Evolutionary conservation across 768 basidiomycete genomes (phyloP).

Genomic region (Gyrodon lividus): DNA sequence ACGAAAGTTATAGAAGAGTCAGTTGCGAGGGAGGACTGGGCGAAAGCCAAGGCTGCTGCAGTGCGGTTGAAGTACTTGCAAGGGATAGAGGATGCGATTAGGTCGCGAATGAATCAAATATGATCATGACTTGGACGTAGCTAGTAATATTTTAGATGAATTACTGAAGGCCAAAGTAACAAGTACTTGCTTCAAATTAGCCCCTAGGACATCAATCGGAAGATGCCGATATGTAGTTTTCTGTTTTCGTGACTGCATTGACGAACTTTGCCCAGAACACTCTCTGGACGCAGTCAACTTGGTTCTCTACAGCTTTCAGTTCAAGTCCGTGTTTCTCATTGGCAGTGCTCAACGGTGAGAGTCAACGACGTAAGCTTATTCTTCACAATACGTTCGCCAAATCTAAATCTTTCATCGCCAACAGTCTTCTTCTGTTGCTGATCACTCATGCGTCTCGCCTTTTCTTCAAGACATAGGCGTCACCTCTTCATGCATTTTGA

Average conservation of each 20-base stretch:
- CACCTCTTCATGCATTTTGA: slow-evolving; percentile 63
- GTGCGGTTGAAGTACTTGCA: slow-evolving; percentile 75
- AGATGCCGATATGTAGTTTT: slow-evolving; percentile 18
- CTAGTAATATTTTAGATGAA: background rate
- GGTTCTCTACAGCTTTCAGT: background rate
- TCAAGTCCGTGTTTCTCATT: background rate
- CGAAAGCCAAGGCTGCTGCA: slow-evolving; percentile 52
- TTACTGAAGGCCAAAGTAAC: no score
- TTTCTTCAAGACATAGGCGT: slow-evolving; percentile 46
- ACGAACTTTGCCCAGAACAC: background rate
- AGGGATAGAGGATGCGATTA: slow-evolving; percentile 47
- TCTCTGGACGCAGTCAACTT: background rate
- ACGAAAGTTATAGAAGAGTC: slow-evolving; percentile 46
- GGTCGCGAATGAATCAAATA: slow-evolving; percentile 6
- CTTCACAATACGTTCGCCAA: background rate
- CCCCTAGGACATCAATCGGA: slow-evolving; percentile 7
- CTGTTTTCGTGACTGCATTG: background rate
- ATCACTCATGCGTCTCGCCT: slow-evolving; percentile 51
- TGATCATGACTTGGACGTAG: background rate
- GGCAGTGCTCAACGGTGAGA: background rate
- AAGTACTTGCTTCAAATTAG: background rate
- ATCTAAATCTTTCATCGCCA: background rate
- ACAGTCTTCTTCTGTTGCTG: background rate
- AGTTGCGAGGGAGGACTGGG: slow-evolving; percentile 56
- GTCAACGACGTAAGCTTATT: background rate